A percentile compares a stretch with the other conserved stretches of the same genome.
Conservation (phyloP, 805 yeast genomes). For the Candida dendrica region DNA sequence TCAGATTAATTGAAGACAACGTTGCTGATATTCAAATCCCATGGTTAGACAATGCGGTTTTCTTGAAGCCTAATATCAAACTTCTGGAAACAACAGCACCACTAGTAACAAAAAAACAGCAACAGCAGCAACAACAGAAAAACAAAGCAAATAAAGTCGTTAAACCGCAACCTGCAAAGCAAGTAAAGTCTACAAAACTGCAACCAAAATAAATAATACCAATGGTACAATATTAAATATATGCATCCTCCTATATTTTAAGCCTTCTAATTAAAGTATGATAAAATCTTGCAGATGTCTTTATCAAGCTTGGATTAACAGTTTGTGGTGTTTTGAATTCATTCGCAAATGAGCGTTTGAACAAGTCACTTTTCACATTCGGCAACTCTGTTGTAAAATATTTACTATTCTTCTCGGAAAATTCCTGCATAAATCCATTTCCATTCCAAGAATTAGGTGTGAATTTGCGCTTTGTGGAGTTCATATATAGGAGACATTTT, state of each 20-base stretch:
- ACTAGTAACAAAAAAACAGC: constrained; percentile 22
- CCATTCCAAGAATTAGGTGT: neutral
- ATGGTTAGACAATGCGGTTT: constrained; percentile 35
- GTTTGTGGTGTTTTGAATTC: neutral
- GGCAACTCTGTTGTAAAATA: neutral
- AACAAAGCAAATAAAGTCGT: neutral
- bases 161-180: neutral
- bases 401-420: no score
- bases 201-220: no score
- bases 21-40: constrained; percentile 35
- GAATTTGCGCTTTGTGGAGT: neutral
- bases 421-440: neutral
- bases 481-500: constrained; percentile 25
- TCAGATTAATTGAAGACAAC: constrained; percentile 13
- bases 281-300: neutral
- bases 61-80: constrained; percentile 31
- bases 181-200: no score
- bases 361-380: neutral
- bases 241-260: neutral
- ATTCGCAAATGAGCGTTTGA: neutral
- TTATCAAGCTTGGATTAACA: neutral
- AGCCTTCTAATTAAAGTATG: neutral
- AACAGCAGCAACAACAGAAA: constrained; percentile 11
- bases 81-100: constrained; percentile 42
- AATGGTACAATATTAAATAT: neutral